These are phyloP conservation scores for Metschnikowia kunwiensis DNA, from an alignment of 805 yeast genomes.

Conservation along the genomic window DNA sequence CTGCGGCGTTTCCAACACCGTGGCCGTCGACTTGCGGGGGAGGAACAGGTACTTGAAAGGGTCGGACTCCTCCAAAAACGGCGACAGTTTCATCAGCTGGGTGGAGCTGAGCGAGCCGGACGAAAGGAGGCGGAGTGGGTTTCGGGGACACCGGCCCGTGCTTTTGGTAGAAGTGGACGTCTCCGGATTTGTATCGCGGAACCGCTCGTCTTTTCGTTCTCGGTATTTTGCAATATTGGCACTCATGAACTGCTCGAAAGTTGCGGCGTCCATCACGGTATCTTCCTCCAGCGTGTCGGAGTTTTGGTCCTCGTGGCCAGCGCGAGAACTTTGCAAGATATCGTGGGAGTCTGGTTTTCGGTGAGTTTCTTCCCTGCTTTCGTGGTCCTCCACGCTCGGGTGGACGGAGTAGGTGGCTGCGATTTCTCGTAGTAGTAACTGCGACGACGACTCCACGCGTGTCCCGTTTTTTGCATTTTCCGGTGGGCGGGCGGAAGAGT, in stretches of 20 bases:
- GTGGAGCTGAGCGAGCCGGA: slow-evolving; percentile 14
- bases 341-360: too few species aligned
- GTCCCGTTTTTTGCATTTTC: too few species aligned
- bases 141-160: too few species aligned
- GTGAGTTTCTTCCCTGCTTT: too few species aligned
- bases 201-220: slow-evolving; percentile 21
- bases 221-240: slow-evolving; percentile 33
- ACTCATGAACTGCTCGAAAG: slow-evolving; percentile 35
- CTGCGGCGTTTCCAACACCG: slow-evolving; percentile 34
- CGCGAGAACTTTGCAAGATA: background rate
- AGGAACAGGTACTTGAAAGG: slow-evolving; percentile 10
- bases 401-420: too few species aligned
- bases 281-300: background rate
- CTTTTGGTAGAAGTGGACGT: too few species aligned
- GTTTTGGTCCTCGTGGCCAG: background rate
- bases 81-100: slow-evolving; percentile 5
- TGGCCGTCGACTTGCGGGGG: slow-evolving; percentile 33
- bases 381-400: too few species aligned
- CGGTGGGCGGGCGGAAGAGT: too few species aligned
- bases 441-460: too few species aligned
- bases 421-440: too few species aligned
- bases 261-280: slow-evolving; percentile 18
- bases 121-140: slow-evolving; percentile 30
- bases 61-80: slow-evolving; percentile 6
- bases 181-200: too few species aligned